A percentile compares a stretch with the other conserved stretches of the same genome.
These are phyloP conservation scores for Zasmidium cellare DNA, from an alignment of 2,329 filamentous ascomycete species.

Conservation along the genomic window DNA sequence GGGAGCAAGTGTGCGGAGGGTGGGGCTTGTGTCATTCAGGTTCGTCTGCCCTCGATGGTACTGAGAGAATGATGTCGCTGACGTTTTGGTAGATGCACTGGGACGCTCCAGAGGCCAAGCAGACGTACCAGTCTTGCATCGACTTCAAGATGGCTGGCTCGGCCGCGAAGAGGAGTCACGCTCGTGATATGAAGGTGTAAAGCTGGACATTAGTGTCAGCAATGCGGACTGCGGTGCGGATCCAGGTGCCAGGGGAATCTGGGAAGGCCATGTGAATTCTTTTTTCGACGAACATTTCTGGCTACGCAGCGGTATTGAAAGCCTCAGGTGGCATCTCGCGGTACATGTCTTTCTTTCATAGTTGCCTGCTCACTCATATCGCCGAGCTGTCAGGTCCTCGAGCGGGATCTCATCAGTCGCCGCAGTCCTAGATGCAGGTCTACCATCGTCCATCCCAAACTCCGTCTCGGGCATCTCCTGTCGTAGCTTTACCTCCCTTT, in stretches of 20 bases:
- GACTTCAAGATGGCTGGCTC: slow-evolving; percentile 53
- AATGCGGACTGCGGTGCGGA: too few species aligned
- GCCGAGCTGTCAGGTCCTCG: too few species aligned
- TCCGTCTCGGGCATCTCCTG: background rate
- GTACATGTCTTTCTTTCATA: too few species aligned
- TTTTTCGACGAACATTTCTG: too few species aligned
- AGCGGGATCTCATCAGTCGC: too few species aligned
- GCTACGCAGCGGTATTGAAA: too few species aligned
- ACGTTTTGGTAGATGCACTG: slow-evolving; percentile 52
- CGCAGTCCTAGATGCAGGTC: too few species aligned
- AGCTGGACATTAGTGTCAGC: background rate
- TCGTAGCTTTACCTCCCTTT: background rate
- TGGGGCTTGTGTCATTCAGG: slow-evolving; percentile 57
- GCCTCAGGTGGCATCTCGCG: too few species aligned
- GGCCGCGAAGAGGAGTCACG: slow-evolving; percentile 14
- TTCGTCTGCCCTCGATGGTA: background rate
- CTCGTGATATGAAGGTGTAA: slow-evolving; percentile 3
- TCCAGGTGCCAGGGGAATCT: too few species aligned
- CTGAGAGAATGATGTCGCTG: background rate
- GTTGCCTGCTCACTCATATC: too few species aligned
- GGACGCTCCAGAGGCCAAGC: slow-evolving; percentile 55
- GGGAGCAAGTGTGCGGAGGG: slow-evolving; percentile 47
- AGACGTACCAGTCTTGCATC: slow-evolving; percentile 65
- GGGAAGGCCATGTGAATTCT: too few species aligned
- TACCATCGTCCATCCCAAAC: background rate